A percentile compares a stretch with the other conserved stretches of the same genome.
These are phyloP conservation scores for Irpex sp. DNA, from an alignment of 1,284 basidiomycete genomes.

Conservation along the genomic window DNA sequence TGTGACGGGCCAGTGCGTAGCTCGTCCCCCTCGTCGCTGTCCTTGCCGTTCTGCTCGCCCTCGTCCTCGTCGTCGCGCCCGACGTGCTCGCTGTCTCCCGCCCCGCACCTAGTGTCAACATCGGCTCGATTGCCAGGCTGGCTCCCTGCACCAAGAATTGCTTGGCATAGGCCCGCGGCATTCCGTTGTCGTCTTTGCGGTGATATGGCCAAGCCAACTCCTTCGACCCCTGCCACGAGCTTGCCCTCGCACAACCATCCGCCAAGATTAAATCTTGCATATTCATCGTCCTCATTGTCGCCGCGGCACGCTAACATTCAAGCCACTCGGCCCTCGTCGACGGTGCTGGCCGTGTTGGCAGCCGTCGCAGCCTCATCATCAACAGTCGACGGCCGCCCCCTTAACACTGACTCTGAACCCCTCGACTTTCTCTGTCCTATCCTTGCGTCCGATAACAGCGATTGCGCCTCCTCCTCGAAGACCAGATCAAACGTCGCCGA, in stretches of 20 bases:
- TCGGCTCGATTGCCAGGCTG: constrained; percentile 11
- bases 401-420: constrained; percentile 34
- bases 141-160: constrained; percentile 14
- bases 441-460: constrained; percentile 22
- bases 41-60: constrained; percentile 3
- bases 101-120: background rate
- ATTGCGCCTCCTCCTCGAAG: constrained; percentile 7
- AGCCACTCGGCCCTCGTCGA: constrained; percentile 32
- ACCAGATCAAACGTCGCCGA: background rate
- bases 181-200: constrained; percentile 6
- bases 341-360: constrained; percentile 51
- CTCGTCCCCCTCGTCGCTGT: constrained; percentile 2
- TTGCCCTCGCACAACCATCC: constrained; percentile 1
- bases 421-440: constrained; percentile 62
- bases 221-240: constrained; percentile 10
- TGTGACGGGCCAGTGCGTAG: constrained; percentile 3
- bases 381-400: constrained; percentile 43
- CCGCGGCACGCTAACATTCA: constrained; percentile 9
- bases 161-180: constrained; percentile 14
- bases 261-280: constrained; percentile 2
- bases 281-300: constrained; percentile 1
- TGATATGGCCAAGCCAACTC: constrained; percentile 27
- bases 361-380: constrained; percentile 46
- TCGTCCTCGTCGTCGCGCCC: background rate
- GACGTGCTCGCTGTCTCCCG: constrained; percentile 2